Conservation (phyloP, 208 protist species). For the Porcisia hertigi region DNA sequence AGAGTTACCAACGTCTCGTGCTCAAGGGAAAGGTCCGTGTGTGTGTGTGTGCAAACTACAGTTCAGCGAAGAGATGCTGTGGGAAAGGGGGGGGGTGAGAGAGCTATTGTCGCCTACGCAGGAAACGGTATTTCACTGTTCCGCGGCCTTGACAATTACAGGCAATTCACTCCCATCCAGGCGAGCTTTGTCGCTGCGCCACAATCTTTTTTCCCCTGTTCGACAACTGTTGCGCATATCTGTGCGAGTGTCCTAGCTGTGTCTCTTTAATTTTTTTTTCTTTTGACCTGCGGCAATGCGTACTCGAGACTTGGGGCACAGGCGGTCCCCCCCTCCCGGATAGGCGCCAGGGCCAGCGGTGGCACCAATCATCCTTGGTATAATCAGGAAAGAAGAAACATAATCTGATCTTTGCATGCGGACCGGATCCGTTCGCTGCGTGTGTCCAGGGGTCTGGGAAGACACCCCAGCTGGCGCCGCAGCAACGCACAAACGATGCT, state of each 20-base stretch:
- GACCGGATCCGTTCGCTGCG: slow-evolving; percentile 8
- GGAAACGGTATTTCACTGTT: too few relatives aligned
- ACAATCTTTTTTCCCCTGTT: not conserved
- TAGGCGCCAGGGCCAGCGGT: not conserved
- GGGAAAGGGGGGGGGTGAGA: too few relatives aligned
- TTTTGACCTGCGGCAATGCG: not conserved
- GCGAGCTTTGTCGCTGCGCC: not conserved
- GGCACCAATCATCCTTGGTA: not conserved
- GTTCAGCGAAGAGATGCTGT: not conserved
- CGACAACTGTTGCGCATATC: not conserved
- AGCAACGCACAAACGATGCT: slow-evolving; percentile 47
- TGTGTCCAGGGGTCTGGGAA: slow-evolving; percentile 9
- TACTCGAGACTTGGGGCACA: not conserved
- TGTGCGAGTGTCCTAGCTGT: not conserved
- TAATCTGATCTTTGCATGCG: slow-evolving; percentile 49
- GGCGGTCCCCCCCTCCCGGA: not conserved
- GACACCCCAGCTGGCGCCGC: slow-evolving; percentile 37
- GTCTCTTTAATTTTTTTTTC: not conserved
- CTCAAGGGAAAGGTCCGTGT: not conserved
- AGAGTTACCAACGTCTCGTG: not conserved
- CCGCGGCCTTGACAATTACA: too few relatives aligned
- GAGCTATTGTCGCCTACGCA: too few relatives aligned
- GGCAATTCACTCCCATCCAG: not conserved
- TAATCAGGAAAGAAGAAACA: slow-evolving; percentile 41
- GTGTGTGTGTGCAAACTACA: not conserved